Evolutionary conservation across 2,329 filamentous ascomycete species (phyloP), one percentile per base, ranked within the genome.

Genomic region (Ophiocordyceps camponoti-floridani): DNA sequence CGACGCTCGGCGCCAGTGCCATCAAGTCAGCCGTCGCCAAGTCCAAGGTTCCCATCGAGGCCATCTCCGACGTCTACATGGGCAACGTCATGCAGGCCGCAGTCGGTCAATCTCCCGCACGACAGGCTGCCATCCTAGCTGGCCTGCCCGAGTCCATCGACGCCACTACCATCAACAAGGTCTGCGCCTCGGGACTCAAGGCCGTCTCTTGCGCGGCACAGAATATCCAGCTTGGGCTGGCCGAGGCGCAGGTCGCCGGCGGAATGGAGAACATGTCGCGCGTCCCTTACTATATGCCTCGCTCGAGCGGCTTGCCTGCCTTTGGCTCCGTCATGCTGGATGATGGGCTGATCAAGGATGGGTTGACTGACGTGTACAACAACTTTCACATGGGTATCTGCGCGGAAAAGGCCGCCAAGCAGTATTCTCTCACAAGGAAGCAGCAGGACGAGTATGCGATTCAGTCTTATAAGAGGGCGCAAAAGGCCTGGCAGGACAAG

Each of bases 261-360:
- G 91, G 91, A 45, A 95, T 98, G 84, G 91, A 98, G 68, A 95
- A 85, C 64, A 98, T 98, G 91, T 85, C 84, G 6, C 75, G 83
- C 37, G 86, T 94, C 4, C 91, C 91, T 3, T 93, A 93, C 64
- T 96, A 95, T 59, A 66, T 93, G 28, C 79, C 83, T 8, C 78
- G 91, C 30, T 77, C 86, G n/a, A 85, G 79, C 56, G 76, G 82
- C 49, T 70, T 91, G 53, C 84, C 88, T 1, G 69, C 86, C 0
- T 95, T 96, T 56, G 91, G 91, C 31, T 78, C 94, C 55, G 70
- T 91, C 53, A 83, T 83, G 62, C 68, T 94, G 62, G 82, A 94
- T 61, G 91, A 98, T 56, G 91, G 89, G 0, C 65, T 98, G 54
- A 82, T 96, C 58, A 91, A 91, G 62, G 91, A 98, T 57, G 91